These are phyloP conservation scores for Hypoxylon sp. DNA, from an alignment of 2,329 filamentous ascomycete species.

Conservation along the genomic window DNA sequence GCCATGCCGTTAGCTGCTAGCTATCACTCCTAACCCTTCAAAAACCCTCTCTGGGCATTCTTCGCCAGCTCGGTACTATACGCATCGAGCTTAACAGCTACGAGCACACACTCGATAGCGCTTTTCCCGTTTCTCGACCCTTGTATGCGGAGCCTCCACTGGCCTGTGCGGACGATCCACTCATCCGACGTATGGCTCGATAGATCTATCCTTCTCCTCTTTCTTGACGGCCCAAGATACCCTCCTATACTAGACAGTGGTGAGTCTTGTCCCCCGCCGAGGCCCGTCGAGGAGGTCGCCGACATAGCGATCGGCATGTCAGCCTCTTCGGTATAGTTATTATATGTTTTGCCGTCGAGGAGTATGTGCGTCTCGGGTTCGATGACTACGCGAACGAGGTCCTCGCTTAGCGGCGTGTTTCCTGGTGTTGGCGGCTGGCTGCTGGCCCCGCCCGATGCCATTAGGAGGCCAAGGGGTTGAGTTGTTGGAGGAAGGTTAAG, in stretches of 20 bases:
- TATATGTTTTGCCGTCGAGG: constrained; percentile 68
- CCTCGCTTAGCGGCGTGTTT: constrained; percentile 77
- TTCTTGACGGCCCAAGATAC: constrained; percentile 58
- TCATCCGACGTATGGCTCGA: constrained; percentile 54
- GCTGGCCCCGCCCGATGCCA: constrained; percentile 72
- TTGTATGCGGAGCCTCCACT: constrained; percentile 80
- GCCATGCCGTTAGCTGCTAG: constrained; percentile 25
- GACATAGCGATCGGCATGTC: constrained; percentile 50
- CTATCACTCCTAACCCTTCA: constrained; percentile 54
- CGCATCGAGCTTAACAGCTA: constrained; percentile 82
- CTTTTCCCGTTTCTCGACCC: constrained; percentile 62
- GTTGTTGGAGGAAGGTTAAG: constrained; percentile 74
- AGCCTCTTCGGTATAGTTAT: constrained; percentile 49
- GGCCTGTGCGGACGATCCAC: constrained; percentile 77
- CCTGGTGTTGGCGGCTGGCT: constrained; percentile 75
- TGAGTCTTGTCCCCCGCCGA: constrained; percentile 53
- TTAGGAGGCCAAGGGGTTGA: constrained; percentile 74
- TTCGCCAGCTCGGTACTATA: constrained; percentile 74
- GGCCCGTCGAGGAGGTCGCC: constrained; percentile 52
- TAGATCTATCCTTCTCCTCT: constrained; percentile 61
- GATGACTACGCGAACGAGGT: constrained; percentile 75
- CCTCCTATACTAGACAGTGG: constrained; percentile 48
- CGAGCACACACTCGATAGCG: constrained; percentile 77
- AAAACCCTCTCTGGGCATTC: constrained; percentile 75
- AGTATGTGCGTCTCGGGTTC: constrained; percentile 70